A percentile compares a stretch with the other conserved stretches of the same genome.
These are phyloP conservation scores for Brassica hybrid DNA, from an alignment of 441 rosid species.

Conservation along the genomic window DNA sequence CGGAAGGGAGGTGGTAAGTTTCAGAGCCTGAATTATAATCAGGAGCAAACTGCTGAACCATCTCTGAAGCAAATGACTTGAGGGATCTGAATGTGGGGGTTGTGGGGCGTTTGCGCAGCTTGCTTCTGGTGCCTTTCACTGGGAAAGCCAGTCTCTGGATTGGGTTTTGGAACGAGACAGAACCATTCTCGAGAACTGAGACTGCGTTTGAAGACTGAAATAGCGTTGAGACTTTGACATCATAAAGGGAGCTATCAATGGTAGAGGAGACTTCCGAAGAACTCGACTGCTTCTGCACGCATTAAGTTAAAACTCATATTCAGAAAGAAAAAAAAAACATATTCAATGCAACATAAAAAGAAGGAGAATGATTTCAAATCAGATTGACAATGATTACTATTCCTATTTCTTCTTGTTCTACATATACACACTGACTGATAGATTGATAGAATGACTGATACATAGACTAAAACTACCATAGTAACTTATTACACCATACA, in stretches of 20 bases:
- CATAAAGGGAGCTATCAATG: constrained; percentile 41
- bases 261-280: constrained; percentile 47
- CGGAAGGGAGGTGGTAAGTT: constrained; percentile 31
- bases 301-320: constrained; percentile 28
- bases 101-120: constrained; percentile 55
- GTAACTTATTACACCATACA: neutral
- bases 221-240: constrained; percentile 49
- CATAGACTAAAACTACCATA: neutral
- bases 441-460: neutral
- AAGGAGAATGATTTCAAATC: neutral
- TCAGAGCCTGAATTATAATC: constrained; percentile 54
- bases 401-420: neutral
- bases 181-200: constrained; percentile 79
- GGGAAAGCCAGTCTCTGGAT: constrained; percentile 46
- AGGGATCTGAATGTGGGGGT: constrained; percentile 36
- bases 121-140: constrained; percentile 78
- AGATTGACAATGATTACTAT: constrained; percentile 4
- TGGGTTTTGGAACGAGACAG: constrained; percentile 59
- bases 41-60: constrained; percentile 23
- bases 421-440: neutral
- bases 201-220: constrained; percentile 69
- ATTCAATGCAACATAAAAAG: constrained; percentile 10
- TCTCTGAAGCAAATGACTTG: constrained; percentile 45
- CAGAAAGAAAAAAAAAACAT: constrained; percentile 25
- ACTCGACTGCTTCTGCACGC: constrained; percentile 47